Conservation (phyloP, 805 yeast genomes). For the Metschnikowia lochheadii region DNA sequence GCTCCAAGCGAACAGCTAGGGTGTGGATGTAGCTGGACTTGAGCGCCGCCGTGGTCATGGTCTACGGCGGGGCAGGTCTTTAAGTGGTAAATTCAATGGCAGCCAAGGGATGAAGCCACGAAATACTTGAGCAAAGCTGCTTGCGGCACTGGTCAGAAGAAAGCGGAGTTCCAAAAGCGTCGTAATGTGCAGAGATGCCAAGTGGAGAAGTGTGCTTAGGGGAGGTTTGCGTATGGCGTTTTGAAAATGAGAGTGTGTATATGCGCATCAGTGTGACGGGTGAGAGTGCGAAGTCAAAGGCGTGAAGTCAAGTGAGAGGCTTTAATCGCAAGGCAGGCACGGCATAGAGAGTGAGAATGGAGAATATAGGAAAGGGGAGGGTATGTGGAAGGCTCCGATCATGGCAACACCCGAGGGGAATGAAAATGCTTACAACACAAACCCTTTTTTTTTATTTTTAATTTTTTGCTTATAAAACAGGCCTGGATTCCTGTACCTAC, state of each 20-base stretch:
- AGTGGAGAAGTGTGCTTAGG: neutral
- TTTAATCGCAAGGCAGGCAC: neutral
- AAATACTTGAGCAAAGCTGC: neutral
- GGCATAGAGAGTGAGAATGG: neutral
- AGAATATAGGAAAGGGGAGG: neutral
- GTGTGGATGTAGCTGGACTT: constrained; percentile 14
- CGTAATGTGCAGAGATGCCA: neutral
- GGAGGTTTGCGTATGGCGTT: constrained; percentile 1
- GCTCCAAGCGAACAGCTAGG: constrained; percentile 23
- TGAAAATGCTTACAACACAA: no score
- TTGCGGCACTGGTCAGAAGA: neutral
- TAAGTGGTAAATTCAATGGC: neutral
- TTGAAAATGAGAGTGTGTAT: neutral
- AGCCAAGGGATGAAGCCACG: neutral
- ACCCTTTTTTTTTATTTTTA: no score
- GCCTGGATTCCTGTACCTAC: neutral
- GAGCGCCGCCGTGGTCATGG: constrained; percentile 5
- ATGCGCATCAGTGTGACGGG: neutral
- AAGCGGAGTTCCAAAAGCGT: neutral
- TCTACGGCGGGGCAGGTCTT: neutral
- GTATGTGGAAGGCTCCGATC: neutral
- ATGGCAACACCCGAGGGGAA: neutral
- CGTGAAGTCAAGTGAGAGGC: neutral
- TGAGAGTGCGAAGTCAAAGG: constrained; percentile 1
- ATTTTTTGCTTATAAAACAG: neutral